Evolutionary conservation across 768 basidiomycete species (phyloP), one percentile per base, ranked within the genome.

Genomic region (Boletus vermiculosoides): DNA sequence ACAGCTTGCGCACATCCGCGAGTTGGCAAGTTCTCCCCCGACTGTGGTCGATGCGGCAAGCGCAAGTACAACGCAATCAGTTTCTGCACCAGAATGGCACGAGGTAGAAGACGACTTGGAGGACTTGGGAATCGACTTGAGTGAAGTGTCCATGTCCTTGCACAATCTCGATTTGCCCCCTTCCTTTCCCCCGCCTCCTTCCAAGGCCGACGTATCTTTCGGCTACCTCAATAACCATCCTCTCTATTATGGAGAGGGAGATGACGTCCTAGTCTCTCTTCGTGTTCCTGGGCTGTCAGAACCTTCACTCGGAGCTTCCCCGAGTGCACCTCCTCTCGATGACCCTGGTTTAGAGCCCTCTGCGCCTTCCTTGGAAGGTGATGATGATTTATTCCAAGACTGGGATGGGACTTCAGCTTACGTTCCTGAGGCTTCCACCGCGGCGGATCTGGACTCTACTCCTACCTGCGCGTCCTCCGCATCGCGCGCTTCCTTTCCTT

Each of bases 1-100:
- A 0, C 59, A 80, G n/a, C 76, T 87, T 41, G 83, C 81, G 25
- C 78, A 76, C 34, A 73, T 87, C 41, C 78, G 75, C 1, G 75
- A 75, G 36, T 59, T 82, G 31, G 83, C 80, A 36, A 85, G 83
- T 57, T 77, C 77, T 20, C 85, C 85, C n/a, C 79, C 80, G 7
- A 30, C 22, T 0, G 33, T 33, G 7, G 45, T 56, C 25, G 72
- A 68, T 20, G 50, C 49, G 23, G 55, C 60, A 46, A 37, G 42
- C 28, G 54, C 62, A 47, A 50, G 66, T 13, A 53, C 70, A 4
- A 37, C 41, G 2, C 62, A 55, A 1, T 53, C 62, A 69, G 69
- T 76, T 6, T 83, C 81, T 50, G 84, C 74, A 25, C 84, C 84
- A 11, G 74, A 73, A 39, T 85, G 80, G 81, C 70, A 78, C 44